Conservation (phyloP, 768 basidiomycete genomes). For the Macrolepiota fuliginosa region DNA sequence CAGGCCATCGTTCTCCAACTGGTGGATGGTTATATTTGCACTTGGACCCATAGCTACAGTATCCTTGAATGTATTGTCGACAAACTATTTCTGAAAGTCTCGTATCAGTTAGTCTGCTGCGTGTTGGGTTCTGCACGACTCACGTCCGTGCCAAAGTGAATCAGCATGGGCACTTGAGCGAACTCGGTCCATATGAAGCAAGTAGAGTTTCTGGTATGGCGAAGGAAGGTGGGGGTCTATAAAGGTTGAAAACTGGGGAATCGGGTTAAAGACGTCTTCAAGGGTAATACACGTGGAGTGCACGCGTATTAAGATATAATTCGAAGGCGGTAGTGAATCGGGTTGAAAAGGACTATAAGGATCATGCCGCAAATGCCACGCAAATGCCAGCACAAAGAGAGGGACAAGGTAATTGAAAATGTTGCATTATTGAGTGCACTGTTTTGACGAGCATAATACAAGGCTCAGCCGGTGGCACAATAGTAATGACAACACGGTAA, state of each 20-base stretch:
- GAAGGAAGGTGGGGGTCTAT: not conserved
- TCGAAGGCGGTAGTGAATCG: conserved; percentile 7
- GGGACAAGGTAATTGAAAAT: not conserved
- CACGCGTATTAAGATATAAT: conserved; percentile 12
- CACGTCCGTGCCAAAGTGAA: conserved; percentile 8
- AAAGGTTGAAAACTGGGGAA: conserved; percentile 6
- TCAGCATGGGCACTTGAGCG: conserved; percentile 1
- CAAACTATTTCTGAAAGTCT: conserved; percentile 1
- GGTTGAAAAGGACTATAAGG: not conserved
- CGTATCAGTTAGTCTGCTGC: not conserved
- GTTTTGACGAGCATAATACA: not conserved
- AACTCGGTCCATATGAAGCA: not conserved
- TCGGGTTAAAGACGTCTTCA: conserved; percentile 11
- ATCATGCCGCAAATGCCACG: not conserved
- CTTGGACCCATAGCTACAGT: conserved; percentile 6
- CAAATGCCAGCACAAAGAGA: not conserved
- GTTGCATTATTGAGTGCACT: not conserved
- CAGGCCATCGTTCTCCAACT: conserved; percentile 4
- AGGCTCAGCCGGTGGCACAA: not conserved
- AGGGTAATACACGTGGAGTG: conserved; percentile 13
- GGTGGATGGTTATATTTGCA: conserved; percentile 13
- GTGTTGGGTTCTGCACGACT: not conserved
- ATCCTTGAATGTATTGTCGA: conserved; percentile 12
- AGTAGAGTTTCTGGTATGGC: not conserved
- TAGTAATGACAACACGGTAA: not conserved